Percentiles rank a stretch among this genome's conserved stretches.
phyloP scores from a whole-genome alignment of 129 eudicot species.

The Flaveria robusta region DNA sequence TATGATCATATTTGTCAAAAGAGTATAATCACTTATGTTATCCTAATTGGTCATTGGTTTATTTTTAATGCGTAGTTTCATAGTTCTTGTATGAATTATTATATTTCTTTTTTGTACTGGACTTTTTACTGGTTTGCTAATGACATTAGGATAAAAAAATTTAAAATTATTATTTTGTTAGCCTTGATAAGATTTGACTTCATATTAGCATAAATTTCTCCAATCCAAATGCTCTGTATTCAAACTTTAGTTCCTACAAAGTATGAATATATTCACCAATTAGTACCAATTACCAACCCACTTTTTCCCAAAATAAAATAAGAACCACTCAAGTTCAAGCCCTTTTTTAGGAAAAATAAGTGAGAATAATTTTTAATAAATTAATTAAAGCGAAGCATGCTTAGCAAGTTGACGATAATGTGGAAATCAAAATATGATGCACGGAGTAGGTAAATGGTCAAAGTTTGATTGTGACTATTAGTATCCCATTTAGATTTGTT shows the following conservation, averaged over 20 bases:
- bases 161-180: background rate
- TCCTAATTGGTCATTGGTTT: background rate
- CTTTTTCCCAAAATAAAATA: background rate
- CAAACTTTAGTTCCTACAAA: background rate
- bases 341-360: constrained; percentile 3
- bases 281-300: background rate
- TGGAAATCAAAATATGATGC: constrained; percentile 16
- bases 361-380: background rate
- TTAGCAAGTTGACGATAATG: background rate
- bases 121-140: constrained; percentile 1
- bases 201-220: background rate
- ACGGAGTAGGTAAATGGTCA: constrained; percentile 15
- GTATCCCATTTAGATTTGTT: constrained; percentile 6
- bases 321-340: background rate
- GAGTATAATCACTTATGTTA: background rate
- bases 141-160: background rate
- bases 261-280: background rate
- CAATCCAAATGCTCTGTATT: background rate
- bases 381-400: background rate
- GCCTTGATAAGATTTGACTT: constrained; percentile 4
- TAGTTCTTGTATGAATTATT: background rate
- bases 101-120: background rate
- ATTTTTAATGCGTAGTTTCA: background rate
- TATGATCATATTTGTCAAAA: background rate
- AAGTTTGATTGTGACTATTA: constrained; percentile 5